Conservation (phyloP, 208 protist genomes). For the Trypanosoma cruzi region DNA sequence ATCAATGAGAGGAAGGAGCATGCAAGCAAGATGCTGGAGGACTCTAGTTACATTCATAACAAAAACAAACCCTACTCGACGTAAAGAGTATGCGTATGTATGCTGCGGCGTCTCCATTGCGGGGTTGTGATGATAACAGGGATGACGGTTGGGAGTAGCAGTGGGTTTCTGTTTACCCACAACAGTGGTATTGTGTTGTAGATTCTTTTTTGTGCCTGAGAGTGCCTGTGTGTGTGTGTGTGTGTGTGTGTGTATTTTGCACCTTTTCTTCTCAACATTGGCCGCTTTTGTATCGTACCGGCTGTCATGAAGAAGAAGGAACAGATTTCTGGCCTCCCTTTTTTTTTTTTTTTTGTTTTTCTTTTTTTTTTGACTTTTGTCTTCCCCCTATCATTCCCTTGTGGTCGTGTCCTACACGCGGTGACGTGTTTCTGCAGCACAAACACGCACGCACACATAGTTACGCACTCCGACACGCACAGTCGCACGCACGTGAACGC, state of each 20-base stretch:
- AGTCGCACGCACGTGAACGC: neutral
- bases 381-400: neutral
- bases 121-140: neutral
- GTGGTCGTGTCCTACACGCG: neutral
- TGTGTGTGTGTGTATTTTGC: slow-evolving; percentile 16
- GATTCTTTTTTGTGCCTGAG: no score
- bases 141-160: no score
- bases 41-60: slow-evolving; percentile 67
- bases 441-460: neutral
- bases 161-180: no score
- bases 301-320: no score
- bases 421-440: neutral
- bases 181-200: no score
- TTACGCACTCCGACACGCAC: neutral
- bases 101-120: neutral
- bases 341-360: slow-evolving; percentile 18
- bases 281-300: no score
- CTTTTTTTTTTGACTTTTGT: slow-evolving; percentile 9
- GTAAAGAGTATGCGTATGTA: neutral
- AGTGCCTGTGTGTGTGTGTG: no score
- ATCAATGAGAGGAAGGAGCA: slow-evolving; percentile 70
- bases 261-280: no score
- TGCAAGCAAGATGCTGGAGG: slow-evolving; percentile 70
- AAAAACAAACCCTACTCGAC: slow-evolving; percentile 54
- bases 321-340: no score